Conservation (phyloP, 495 filamentous ascomycete species). For the Cenococcum geophilum region DNA sequence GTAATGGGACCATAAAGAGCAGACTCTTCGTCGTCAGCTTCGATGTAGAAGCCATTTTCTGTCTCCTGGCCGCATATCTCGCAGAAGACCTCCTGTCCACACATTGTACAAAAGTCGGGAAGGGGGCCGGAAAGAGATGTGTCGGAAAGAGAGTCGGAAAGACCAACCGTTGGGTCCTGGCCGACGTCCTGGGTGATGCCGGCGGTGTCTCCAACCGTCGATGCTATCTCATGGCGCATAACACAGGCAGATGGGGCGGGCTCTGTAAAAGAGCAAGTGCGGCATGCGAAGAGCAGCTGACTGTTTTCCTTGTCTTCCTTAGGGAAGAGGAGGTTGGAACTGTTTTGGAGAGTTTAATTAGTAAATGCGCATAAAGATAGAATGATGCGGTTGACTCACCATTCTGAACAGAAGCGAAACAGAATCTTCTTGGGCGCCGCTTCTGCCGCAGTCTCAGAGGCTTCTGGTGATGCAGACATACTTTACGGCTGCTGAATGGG, state of each 20-base stretch:
- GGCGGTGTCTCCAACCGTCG: conserved; percentile 85
- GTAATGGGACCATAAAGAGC: background rate
- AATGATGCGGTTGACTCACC: conserved; percentile 44
- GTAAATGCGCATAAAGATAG: background rate
- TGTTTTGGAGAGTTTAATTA: conserved; percentile 33
- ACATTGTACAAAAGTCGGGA: conserved; percentile 46
- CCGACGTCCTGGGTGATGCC: conserved; percentile 95
- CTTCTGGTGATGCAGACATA: conserved; percentile 39
- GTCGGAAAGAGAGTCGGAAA: conserved; percentile 38
- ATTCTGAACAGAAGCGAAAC: conserved; percentile 96
- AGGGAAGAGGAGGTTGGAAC: conserved; percentile 95
- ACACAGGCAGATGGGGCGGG: conserved; percentile 78
- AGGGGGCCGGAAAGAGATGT: conserved; percentile 34
- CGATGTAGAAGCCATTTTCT: conserved; percentile 31
- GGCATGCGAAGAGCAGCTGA: conserved; percentile 70
- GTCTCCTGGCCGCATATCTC: conserved; percentile 41
- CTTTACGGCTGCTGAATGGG: background rate
- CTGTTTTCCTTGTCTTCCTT: conserved; percentile 72
- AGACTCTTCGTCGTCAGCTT: conserved; percentile 33
- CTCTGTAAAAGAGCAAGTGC: conserved; percentile 86
- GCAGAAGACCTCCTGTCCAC: conserved; percentile 50
- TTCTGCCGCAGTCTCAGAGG: conserved; percentile 49
- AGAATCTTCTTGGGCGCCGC: conserved; percentile 64
- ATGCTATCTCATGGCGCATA: conserved; percentile 85
- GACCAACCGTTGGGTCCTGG: conserved; percentile 94